These are phyloP conservation scores for Pseudogymnoascus sp. DNA, from an alignment of 2,329 filamentous ascomycete genomes.

Conservation along the genomic window DNA sequence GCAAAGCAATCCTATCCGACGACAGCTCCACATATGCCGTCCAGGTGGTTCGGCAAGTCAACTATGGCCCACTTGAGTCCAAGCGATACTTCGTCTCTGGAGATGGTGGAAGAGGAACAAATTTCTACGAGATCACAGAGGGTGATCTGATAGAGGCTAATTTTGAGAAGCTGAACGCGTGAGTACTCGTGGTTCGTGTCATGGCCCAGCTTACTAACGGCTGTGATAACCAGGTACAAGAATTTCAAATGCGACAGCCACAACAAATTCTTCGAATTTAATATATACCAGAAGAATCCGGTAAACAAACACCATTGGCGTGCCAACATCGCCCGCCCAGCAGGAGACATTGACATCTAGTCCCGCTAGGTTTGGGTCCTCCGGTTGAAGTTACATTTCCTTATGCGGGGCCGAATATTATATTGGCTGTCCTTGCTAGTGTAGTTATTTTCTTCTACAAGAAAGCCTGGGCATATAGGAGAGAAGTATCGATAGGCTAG, in stretches of 20 bases:
- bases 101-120: background rate
- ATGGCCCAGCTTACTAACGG: background rate
- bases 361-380: background rate
- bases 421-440: no score
- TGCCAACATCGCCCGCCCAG: slow-evolving; percentile 33
- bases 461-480: no score
- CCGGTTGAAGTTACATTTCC: background rate
- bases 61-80: slow-evolving; percentile 35
- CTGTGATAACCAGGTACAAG: slow-evolving; percentile 31
- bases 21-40: slow-evolving; percentile 22
- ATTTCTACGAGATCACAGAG: slow-evolving; percentile 31
- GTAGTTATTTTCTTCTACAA: no score
- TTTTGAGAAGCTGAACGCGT: slow-evolving; percentile 38
- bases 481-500: no score
- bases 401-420: no score
- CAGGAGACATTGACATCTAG: slow-evolving; percentile 31
- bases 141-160: slow-evolving; percentile 33
- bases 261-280: slow-evolving; percentile 40
- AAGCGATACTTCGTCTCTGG: slow-evolving; percentile 34
- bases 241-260: slow-evolving; percentile 37
- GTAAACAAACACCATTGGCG: slow-evolving; percentile 38
- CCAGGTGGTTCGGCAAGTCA: slow-evolving; percentile 37
- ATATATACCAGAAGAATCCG: slow-evolving; percentile 40
- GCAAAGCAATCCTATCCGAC: background rate
- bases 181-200: slow-evolving; percentile 15